These are phyloP conservation scores for Trichocomaceae sp. DNA, from an alignment of 2,329 filamentous ascomycete species.

Conservation along the genomic window DNA sequence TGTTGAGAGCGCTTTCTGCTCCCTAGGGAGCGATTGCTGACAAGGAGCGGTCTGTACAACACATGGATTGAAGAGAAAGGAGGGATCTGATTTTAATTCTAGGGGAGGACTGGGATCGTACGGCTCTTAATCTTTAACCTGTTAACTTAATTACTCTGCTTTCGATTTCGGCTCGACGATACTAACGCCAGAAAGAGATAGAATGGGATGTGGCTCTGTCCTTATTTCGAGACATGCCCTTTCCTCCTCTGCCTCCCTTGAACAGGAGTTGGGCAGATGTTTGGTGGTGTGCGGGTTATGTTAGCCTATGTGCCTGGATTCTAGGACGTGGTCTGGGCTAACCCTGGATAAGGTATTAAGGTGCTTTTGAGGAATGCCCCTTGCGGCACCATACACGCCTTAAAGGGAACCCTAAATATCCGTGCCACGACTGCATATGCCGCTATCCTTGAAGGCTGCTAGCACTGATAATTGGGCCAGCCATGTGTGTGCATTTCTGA, in stretches of 20 bases:
- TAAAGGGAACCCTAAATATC: constrained; percentile 26
- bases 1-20: constrained; percentile 39
- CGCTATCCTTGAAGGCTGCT: constrained; percentile 11
- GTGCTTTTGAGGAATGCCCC: constrained; percentile 21
- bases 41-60: constrained; percentile 40
- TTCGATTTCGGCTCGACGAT: not conserved
- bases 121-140: constrained; percentile 35
- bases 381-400: constrained; percentile 28
- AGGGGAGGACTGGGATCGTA: constrained; percentile 43
- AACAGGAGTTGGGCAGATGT: not conserved
- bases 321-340: constrained; percentile 12
- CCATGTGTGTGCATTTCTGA: constrained; percentile 31
- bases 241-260: constrained; percentile 11
- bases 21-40: constrained; percentile 35
- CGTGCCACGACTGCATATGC: constrained; percentile 15
- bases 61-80: constrained; percentile 42
- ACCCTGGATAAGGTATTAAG: constrained; percentile 2
- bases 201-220: not conserved
- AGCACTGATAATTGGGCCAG: constrained; percentile 15
- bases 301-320: constrained; percentile 1
- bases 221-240: constrained; percentile 16
- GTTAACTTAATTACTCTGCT: constrained; percentile 6
- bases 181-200: constrained; percentile 13
- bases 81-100: constrained; percentile 44
- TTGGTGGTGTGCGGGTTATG: not conserved